phyloP scores from a whole-genome alignment of 73 alveolate genomes.

The Effrenium voratum region DNA sequence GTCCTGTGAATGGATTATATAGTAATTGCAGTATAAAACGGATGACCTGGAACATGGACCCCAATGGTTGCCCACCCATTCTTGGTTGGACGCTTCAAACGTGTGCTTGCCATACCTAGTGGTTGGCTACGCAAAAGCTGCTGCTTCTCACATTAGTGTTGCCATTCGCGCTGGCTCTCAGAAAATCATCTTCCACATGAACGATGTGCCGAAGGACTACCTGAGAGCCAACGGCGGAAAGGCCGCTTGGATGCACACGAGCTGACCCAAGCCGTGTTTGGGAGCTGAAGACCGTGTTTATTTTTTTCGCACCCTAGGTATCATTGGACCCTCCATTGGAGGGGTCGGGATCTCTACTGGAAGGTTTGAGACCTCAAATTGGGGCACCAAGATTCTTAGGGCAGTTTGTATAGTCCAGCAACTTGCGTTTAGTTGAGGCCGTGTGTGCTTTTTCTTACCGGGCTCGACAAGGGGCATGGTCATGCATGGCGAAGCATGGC shows the following conservation, averaged over 20 bases:
- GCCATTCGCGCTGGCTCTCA: not conserved
- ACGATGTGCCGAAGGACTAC: conserved; percentile 63
- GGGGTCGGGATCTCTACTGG: not conserved
- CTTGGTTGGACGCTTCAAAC: no score
- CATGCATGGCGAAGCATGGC: no score
- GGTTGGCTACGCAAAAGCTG: not conserved
- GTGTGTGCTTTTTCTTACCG: no score
- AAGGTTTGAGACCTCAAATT: not conserved
- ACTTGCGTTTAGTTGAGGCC: no score
- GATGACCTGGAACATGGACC: no score
- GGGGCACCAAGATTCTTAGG: not conserved
- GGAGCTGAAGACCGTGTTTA: no score
- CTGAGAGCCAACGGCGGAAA: conserved; percentile 47
- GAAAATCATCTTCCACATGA: conserved; percentile 52
- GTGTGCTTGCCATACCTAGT: not conserved
- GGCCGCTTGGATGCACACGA: no score
- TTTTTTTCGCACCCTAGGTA: not conserved
- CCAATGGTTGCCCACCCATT: no score
- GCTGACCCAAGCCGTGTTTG: no score
- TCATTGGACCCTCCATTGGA: not conserved
- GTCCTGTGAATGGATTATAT: no score
- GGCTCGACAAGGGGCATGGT: no score
- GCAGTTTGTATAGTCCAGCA: not conserved
- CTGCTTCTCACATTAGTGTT: not conserved
- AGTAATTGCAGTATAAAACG: no score